Percentiles rank a stretch among this genome's conserved stretches.
These are phyloP conservation scores for Tuber aestivum DNA, from an alignment of 495 filamentous ascomycete genomes.

Conservation along the genomic window DNA sequence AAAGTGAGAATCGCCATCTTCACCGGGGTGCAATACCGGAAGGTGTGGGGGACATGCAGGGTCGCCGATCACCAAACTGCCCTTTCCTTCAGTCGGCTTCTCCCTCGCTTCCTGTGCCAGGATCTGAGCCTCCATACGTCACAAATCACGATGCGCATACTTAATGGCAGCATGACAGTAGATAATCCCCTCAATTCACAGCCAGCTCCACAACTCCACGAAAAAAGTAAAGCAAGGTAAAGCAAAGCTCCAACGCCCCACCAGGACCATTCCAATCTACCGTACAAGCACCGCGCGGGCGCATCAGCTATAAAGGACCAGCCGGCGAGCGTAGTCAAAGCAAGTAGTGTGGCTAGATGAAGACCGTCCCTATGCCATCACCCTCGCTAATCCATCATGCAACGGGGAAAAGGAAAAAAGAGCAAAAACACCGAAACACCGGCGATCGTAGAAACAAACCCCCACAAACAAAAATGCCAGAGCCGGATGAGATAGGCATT, in stretches of 20 bases:
- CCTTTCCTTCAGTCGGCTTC: background rate
- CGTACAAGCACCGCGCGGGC: background rate
- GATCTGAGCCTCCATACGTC: background rate
- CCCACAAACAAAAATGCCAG: background rate
- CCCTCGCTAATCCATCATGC: background rate
- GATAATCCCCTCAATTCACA: background rate
- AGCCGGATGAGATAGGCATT: background rate
- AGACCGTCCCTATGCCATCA: background rate
- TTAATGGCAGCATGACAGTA: background rate
- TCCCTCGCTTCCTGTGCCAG: background rate
- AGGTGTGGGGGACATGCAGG: background rate
- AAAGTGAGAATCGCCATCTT: background rate
- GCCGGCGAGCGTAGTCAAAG: background rate
- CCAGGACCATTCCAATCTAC: conserved; percentile 1
- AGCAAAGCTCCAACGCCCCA: conserved; percentile 1
- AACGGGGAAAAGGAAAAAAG: background rate
- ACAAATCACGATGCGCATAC: background rate
- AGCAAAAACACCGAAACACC: background rate
- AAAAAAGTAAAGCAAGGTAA: background rate
- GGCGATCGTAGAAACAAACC: background rate
- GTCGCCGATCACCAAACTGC: background rate
- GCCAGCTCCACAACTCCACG: background rate
- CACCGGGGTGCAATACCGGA: background rate
- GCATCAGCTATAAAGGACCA: background rate
- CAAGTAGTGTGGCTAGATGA: background rate